Evolutionary conservation across 2,329 filamentous ascomycete genomes (phyloP).

Genomic region (Monosporascus sp.): DNA sequence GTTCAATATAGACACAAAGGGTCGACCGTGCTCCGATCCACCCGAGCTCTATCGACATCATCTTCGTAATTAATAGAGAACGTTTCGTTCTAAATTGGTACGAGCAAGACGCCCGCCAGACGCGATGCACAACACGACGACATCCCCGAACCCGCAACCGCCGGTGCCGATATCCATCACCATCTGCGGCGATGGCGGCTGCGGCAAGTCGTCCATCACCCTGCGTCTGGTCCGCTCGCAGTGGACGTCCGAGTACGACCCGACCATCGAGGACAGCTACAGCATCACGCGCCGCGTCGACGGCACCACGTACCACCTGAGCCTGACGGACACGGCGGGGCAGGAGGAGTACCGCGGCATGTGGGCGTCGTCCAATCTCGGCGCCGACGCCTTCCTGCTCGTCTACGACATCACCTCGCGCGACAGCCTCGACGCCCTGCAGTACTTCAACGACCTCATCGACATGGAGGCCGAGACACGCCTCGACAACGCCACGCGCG

Average conservation of each 20-base stretch:
- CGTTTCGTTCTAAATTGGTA: too few species aligned
- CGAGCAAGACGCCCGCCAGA: too few species aligned
- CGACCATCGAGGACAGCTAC: constrained; percentile 80
- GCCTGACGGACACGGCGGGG: constrained; percentile 78
- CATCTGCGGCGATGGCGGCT: constrained; percentile 81
- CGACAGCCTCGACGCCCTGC: constrained; percentile 63
- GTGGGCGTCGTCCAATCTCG: constrained; percentile 74
- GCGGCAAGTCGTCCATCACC: constrained; percentile 80
- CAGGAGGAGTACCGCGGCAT: constrained; percentile 86
- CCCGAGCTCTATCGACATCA: too few species aligned
- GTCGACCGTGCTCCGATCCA: too few species aligned
- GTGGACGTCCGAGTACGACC: constrained; percentile 81
- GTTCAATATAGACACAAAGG: too few species aligned
- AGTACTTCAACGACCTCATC: constrained; percentile 78
- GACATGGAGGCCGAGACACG: constrained; percentile 73
- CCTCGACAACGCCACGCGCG: constrained; percentile 55
- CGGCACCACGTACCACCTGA: constrained; percentile 72
- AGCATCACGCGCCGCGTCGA: constrained; percentile 75
- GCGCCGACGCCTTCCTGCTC: constrained; percentile 76
- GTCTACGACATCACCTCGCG: constrained; percentile 80
- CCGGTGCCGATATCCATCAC: constrained; percentile 65
- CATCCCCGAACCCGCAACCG: constrained; percentile 23
- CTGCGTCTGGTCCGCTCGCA: constrained; percentile 74
- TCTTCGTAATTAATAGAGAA: too few species aligned
- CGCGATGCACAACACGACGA: constrained; percentile 25